Evolutionary conservation across 2,329 filamentous ascomycete species (phyloP), one percentile per base, ranked within the genome.

Genomic region (Colletotrichum sp.): DNA sequence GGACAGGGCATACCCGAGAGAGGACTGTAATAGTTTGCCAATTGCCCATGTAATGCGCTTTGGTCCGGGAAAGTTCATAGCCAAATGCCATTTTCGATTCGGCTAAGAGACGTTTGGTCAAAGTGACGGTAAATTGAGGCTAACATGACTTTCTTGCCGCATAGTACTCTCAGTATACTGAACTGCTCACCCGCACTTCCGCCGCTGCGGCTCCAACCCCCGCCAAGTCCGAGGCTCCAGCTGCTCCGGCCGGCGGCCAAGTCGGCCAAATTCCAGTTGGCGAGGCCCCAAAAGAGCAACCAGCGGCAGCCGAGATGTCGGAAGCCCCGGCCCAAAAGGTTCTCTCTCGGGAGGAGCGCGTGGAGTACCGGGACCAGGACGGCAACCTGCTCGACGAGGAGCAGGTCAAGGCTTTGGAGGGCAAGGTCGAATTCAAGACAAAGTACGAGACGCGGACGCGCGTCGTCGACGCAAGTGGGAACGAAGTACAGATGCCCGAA

Each of bases 341-440:
- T 6, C 71, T 92, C 59, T 85, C 85, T 57, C 87, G 92, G 71
- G 95, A 98, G 85, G 95, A 98, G 86, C 94, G 93, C 79, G 88
- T 99, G 63, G 97, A 99, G 86, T 99, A 98, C 86, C 94, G 97
- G 70, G 97, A 99, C 84, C 95, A 98, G 84, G 90, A 98, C 80
- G 97, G 97, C 79, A 98, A 98, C 82, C 84, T 99, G 36, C 91
- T 99, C 36, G 89, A 96, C 81, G 92, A 94, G 71, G 94, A 96
- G 81, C 92, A 98, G 83, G 96, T 99, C 75, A 92, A 94, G 81
- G 92, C 91, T 24, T 91, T 99, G 36, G 92, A 96, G 84, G 97
- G 96, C 81, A 98, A 98, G 85, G 96, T 99, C 75, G 95, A 95
- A 81, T 98, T 99, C 87, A 93, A 98, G 87, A 99, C 97, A 15